These are phyloP conservation scores for Chlorella ohadii DNA, from an alignment of 139 green algal species.

Conservation along the genomic window DNA sequence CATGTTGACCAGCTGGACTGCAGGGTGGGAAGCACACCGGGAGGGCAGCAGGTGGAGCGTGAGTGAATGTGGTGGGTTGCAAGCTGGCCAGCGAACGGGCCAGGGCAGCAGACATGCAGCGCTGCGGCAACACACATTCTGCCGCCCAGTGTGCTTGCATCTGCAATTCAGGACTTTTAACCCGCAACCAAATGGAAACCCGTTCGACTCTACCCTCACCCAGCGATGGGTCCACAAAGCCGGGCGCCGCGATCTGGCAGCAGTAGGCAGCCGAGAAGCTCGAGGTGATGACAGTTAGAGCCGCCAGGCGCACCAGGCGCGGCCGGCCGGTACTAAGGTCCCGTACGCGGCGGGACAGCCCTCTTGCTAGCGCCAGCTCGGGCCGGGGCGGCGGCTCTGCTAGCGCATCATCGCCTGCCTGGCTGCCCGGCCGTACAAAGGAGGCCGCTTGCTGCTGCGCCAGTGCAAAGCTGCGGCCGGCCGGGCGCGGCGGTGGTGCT, in stretches of 20 bases:
- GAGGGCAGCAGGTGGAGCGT: too few species aligned
- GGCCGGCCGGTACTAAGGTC: neutral
- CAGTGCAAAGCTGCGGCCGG: neutral
- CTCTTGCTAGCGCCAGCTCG: neutral
- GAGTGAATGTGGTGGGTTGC: too few species aligned
- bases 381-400: neutral
- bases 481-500: neutral
- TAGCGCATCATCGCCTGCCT: neutral
- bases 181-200: too few species aligned
- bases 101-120: too few species aligned
- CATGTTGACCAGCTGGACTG: slow-evolving; percentile 22
- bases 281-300: neutral
- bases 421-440: neutral
- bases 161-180: too few species aligned
- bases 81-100: too few species aligned
- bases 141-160: too few species aligned
- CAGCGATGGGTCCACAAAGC: slow-evolving; percentile 12
- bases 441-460: neutral
- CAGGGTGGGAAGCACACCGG: neutral
- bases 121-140: too few species aligned
- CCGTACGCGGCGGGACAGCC: slow-evolving; percentile 17
- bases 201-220: slow-evolving; percentile 1
- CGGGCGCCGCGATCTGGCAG: slow-evolving; percentile 14
- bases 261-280: slow-evolving; percentile 5
- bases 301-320: neutral